Evolutionary conservation across 2,329 filamentous ascomycete genomes (phyloP).

Genomic region (Venturia nashicola): DNA sequence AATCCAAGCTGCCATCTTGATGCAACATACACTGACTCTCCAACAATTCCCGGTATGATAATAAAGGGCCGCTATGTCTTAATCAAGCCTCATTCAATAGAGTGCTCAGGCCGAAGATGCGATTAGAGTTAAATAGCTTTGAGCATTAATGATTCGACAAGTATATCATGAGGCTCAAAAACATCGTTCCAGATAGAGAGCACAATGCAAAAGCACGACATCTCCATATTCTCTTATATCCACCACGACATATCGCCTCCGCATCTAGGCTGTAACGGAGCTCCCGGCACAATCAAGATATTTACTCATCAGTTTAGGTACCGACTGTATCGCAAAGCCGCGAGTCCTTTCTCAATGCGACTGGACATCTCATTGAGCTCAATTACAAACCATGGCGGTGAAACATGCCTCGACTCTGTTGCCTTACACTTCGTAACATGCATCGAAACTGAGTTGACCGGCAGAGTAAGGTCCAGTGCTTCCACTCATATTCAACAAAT

Average conservation of each 20-base stretch:
- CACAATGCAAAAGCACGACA: neutral
- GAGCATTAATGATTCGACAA: neutral
- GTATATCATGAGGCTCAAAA: neutral
- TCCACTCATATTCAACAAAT: no score
- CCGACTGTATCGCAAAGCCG: neutral
- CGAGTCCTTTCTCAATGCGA: neutral
- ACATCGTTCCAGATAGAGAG: neutral
- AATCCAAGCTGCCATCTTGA: no score
- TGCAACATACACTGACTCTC: neutral
- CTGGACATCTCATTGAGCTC: no score
- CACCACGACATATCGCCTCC: no score
- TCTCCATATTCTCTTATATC: neutral
- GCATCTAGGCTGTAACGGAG: no score
- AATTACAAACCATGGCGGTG: no score
- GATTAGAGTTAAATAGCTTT: neutral
- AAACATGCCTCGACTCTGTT: no score
- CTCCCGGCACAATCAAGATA: no score
- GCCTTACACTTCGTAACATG: no score
- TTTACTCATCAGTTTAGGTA: neutral
- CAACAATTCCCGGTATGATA: neutral
- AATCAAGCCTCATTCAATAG: neutral
- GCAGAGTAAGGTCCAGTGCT: no score
- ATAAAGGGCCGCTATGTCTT: neutral
- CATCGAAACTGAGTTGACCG: no score
- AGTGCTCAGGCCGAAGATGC: neutral